phyloP scores from a whole-genome alignment of 2,329 filamentous ascomycete species.

The Ceratocystis huliohia region DNA sequence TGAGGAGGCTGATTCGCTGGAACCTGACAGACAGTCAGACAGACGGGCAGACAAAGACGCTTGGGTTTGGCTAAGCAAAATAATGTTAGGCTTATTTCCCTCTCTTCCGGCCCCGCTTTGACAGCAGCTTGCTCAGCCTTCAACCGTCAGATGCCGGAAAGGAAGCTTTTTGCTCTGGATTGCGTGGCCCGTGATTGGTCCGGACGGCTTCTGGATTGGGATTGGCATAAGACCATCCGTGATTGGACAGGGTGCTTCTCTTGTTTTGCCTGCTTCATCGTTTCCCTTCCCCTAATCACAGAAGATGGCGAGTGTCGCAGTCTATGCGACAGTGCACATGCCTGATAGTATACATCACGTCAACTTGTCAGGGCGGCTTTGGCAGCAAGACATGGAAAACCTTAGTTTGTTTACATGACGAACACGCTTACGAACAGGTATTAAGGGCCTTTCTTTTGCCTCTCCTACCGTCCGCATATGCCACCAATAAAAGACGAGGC shows the following conservation, averaged over 20 bases:
- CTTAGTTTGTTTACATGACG: not conserved
- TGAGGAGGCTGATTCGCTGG: not conserved
- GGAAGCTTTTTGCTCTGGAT: not conserved
- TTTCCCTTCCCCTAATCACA: not conserved
- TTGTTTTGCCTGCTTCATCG: not conserved
- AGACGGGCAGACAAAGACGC: not conserved
- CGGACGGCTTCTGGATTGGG: not conserved
- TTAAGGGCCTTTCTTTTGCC: not conserved
- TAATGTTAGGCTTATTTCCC: not conserved
- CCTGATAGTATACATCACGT: not conserved
- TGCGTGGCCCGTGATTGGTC: not conserved
- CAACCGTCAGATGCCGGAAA: not conserved
- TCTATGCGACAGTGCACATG: not conserved
- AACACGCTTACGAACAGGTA: not conserved
- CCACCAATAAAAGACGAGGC: not conserved
- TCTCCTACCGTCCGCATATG: not conserved
- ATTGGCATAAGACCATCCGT: not conserved
- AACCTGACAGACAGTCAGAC: not conserved
- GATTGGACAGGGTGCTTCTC: not conserved
- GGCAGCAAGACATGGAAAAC: not conserved
- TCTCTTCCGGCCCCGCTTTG: not conserved
- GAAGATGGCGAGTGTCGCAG: not conserved
- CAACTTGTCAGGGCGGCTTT: not conserved
- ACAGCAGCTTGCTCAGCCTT: not conserved
- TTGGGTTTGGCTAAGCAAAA: not conserved